Percentiles rank a stretch among this genome's conserved stretches.
These are phyloP conservation scores for Podaxis sp. DNA, from an alignment of 768 basidiomycete genomes.

Conservation along the genomic window DNA sequence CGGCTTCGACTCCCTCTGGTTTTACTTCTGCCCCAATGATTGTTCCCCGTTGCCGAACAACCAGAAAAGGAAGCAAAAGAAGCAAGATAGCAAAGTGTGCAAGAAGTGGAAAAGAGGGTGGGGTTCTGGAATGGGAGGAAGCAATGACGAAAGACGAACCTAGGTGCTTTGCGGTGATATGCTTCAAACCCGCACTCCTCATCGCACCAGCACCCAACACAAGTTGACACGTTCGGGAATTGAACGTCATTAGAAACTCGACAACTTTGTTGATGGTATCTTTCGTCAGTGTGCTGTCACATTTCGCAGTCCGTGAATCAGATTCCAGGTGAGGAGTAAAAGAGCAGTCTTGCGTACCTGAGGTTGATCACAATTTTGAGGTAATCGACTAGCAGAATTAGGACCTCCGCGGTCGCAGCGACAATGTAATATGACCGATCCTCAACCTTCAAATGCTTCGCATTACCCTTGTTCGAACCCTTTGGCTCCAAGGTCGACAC, in stretches of 20 bases:
- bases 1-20: not conserved
- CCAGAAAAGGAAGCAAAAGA: no score
- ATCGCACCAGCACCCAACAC: conserved; percentile 99
- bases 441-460: conserved; percentile 74
- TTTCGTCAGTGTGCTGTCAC: conserved; percentile 70
- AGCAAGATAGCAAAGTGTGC: no score
- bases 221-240: conserved; percentile 96
- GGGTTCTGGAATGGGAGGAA: not conserved
- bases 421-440: conserved; percentile 84
- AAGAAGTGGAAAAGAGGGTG: not conserved
- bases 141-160: conserved; percentile 38
- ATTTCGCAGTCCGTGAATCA: not conserved
- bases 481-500: not conserved
- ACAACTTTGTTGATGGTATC: conserved; percentile 94
- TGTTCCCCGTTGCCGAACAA: no score
- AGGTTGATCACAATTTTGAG: conserved; percentile 84
- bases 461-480: not conserved
- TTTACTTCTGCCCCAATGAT: not conserved
- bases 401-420: conserved; percentile 72
- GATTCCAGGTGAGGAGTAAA: not conserved
- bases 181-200: conserved; percentile 94
- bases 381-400: conserved; percentile 78
- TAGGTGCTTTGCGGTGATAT: conserved; percentile 97
- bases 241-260: conserved; percentile 96
- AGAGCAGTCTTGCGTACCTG: conserved; percentile 2